These are phyloP conservation scores for Miamiensis avidus DNA, from an alignment of 169 alveolate species.

Conservation along the genomic window DNA sequence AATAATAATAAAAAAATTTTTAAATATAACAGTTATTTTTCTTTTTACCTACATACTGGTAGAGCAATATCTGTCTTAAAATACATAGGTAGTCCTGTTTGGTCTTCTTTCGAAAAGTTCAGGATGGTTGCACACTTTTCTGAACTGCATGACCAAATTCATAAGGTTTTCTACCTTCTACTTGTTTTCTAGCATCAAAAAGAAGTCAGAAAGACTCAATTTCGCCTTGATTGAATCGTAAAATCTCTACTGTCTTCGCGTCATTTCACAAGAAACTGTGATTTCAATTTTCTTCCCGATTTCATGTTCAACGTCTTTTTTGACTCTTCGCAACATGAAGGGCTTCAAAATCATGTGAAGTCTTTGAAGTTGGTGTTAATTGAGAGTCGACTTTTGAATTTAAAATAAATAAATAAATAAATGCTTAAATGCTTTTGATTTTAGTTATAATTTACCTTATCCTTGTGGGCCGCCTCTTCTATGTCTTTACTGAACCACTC, in stretches of 20 bases:
- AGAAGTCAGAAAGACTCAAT: constrained; percentile 72
- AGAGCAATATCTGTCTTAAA: constrained; percentile 41
- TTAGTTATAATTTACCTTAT: constrained; percentile 42
- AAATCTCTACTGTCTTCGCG: constrained; percentile 92
- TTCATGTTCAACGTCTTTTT: constrained; percentile 96
- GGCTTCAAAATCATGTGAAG: constrained; percentile 97
- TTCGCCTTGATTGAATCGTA: constrained; percentile 89
- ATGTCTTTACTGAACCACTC: constrained; percentile 94
- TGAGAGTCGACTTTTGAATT: constrained; percentile 78
- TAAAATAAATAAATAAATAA: too few relatives aligned
- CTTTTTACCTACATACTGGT: constrained; percentile 17
- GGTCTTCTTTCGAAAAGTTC: constrained; percentile 94
- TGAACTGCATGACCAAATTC: constrained; percentile 97
- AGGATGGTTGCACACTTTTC: constrained; percentile 99
- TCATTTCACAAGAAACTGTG: constrained; percentile 89
- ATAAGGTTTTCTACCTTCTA: constrained; percentile 92
- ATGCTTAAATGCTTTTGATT: too few relatives aligned
- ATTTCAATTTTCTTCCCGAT: constrained; percentile 95
- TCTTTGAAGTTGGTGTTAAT: constrained; percentile 83
- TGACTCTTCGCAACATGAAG: constrained; percentile 97
- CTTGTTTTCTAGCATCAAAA: constrained; percentile 74
- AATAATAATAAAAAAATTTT: constrained; percentile 7
- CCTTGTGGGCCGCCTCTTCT: constrained; percentile 79
- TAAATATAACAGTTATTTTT: constrained; percentile 38
- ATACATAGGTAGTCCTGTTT: constrained; percentile 87